Conservation (phyloP, 2,329 filamentous ascomycete genomes). For the Dothideomycetes sp. region DNA sequence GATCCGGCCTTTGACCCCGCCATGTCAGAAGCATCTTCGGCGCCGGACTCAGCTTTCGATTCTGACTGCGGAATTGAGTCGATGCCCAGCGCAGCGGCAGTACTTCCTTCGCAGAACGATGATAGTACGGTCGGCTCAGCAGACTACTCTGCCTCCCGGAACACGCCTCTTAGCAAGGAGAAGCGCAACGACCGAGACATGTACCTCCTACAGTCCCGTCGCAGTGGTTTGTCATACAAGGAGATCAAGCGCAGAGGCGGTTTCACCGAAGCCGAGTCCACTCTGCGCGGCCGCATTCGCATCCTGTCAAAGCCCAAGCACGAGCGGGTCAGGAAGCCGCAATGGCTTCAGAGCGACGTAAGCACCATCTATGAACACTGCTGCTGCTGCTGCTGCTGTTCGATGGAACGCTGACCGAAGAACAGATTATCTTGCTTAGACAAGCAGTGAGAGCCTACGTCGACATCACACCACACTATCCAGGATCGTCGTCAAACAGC, state of each 20-base stretch:
- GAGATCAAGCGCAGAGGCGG: conserved; percentile 47
- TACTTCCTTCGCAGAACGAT: no score
- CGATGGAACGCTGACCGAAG: conserved; percentile 1
- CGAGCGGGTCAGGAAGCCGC: conserved; percentile 53
- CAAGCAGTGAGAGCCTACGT: conserved; percentile 13
- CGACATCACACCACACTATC: no score
- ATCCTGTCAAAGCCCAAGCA: conserved; percentile 53
- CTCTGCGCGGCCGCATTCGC: conserved; percentile 57
- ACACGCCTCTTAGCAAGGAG: no score
- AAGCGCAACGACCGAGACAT: conserved; percentile 15
- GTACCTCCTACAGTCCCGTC: conserved; percentile 43
- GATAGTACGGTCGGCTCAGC: no score
- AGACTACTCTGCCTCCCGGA: no score
- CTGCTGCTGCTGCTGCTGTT: no score
- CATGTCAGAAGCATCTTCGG: no score
- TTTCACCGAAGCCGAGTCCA: conserved; percentile 58
- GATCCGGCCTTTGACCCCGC: no score
- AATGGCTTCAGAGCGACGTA: conserved; percentile 55
- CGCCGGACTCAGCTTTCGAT: no score
- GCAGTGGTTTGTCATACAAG: conserved; percentile 50
- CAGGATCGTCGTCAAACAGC: conserved; percentile 1
- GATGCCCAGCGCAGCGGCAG: no score
- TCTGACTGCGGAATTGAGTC: no score
- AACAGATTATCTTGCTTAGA: conserved; percentile 19
- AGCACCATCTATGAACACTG: no score